phyloP scores from a whole-genome alignment of 169 alveolate species.

The Plasmodium gaboni region DNA sequence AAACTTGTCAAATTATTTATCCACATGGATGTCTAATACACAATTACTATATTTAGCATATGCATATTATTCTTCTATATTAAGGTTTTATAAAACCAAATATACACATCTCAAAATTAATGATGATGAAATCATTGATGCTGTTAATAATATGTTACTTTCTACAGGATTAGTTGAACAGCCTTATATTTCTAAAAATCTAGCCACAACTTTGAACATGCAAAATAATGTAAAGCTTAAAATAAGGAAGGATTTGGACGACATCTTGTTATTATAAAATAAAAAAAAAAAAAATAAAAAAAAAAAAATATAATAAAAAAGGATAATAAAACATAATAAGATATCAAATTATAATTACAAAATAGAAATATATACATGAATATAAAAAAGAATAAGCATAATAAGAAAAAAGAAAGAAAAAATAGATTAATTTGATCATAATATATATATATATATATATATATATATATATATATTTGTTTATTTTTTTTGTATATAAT shows the following conservation, averaged over 20 bases:
- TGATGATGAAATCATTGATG: constrained; percentile 77
- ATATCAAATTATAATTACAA: background rate
- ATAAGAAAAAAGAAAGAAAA: constrained; percentile 2
- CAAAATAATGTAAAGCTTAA: constrained; percentile 71
- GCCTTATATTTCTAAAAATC: constrained; percentile 67
- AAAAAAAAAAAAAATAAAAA: constrained; percentile 13
- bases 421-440: background rate
- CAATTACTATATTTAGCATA: constrained; percentile 70
- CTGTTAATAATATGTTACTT: constrained; percentile 51
- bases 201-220: constrained; percentile 72
- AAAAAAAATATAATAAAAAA: background rate
- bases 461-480: background rate
- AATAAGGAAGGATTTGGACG: constrained; percentile 68
- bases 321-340: background rate
- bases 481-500: background rate
- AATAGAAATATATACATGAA: background rate
- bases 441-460: background rate
- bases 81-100: constrained; percentile 75
- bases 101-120: constrained; percentile 39
- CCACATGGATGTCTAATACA: constrained; percentile 75
- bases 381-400: background rate
- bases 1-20: constrained; percentile 64
- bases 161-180: constrained; percentile 76
- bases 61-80: constrained; percentile 70
- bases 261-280: constrained; percentile 27